Conservation (phyloP, 2,329 filamentous ascomycete species). For the Curvularia eragrostidis region DNA sequence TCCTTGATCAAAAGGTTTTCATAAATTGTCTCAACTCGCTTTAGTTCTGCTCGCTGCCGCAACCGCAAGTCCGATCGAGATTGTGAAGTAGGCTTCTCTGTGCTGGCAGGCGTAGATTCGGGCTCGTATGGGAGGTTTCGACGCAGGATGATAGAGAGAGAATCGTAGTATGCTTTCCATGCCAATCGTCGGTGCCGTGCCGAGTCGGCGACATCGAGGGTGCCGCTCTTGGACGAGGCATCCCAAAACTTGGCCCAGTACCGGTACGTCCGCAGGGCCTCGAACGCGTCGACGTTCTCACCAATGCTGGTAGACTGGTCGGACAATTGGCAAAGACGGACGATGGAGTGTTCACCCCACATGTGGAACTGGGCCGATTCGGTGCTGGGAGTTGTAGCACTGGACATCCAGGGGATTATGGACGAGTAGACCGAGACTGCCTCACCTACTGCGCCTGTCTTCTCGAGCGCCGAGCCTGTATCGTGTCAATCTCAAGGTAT, state of each 20-base stretch:
- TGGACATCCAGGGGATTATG: slow-evolving; percentile 68
- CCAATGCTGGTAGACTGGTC: slow-evolving; percentile 60
- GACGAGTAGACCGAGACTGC: slow-evolving; percentile 72
- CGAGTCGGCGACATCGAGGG: slow-evolving; percentile 26
- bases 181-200: slow-evolving; percentile 64
- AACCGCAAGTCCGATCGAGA: slow-evolving; percentile 40
- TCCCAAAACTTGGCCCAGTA: slow-evolving; percentile 75
- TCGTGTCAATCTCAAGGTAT: slow-evolving; percentile 13
- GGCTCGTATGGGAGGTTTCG: slow-evolving; percentile 65
- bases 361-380: slow-evolving; percentile 66
- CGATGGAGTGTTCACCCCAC: slow-evolving; percentile 81
- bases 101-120: slow-evolving; percentile 47
- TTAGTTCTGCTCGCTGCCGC: slow-evolving; percentile 74
- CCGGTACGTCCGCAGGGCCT: slow-evolving; percentile 58
- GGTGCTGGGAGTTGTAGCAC: slow-evolving; percentile 60
- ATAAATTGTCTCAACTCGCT: slow-evolving; percentile 78
- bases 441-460: slow-evolving; percentile 55
- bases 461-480: slow-evolving; percentile 56
- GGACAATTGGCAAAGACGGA: slow-evolving; percentile 74
- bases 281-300: slow-evolving; percentile 34
- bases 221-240: slow-evolving; percentile 26
- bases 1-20: slow-evolving; percentile 79
- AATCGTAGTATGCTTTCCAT: slow-evolving; percentile 85
- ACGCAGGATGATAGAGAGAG: slow-evolving; percentile 77
- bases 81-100: slow-evolving; percentile 34